Evolutionary conservation across 2,329 filamentous ascomycete genomes (phyloP).

Genomic region (Colletotrichum sp.): DNA sequence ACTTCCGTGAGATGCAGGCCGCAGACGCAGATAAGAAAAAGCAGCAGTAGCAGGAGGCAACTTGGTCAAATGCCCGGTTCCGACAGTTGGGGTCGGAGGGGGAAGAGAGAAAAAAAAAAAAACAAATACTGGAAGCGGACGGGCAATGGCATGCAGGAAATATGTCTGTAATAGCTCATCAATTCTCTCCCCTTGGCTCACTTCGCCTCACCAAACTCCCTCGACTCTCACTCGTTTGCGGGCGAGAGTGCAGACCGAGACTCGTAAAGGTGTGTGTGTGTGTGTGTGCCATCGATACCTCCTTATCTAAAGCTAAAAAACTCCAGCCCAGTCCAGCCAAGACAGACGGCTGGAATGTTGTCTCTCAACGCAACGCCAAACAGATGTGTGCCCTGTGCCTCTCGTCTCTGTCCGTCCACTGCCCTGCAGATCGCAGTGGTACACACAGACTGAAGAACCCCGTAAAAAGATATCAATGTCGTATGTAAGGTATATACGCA

Average conservation of each 20-base stretch:
- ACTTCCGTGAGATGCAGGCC: background rate
- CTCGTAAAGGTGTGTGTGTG: background rate
- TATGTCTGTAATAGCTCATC: background rate
- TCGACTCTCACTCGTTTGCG: background rate
- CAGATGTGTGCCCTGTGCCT: background rate
- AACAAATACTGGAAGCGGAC: background rate
- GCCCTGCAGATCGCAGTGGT: background rate
- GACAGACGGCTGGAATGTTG: constrained; percentile 18
- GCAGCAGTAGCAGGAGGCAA: background rate
- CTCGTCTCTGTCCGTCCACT: background rate
- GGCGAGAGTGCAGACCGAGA: background rate
- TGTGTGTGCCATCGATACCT: background rate
- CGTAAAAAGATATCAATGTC: background rate
- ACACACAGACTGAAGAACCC: background rate
- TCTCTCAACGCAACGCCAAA: constrained; percentile 21
- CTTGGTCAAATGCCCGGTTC: background rate
- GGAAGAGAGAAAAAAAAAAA: background rate
- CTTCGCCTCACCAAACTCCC: background rate
- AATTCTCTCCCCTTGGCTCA: background rate
- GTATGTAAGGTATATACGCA: background rate
- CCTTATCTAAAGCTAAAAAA: background rate
- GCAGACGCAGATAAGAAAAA: background rate
- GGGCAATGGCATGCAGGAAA: background rate
- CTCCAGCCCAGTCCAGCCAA: constrained; percentile 1
- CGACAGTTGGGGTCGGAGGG: background rate